Base-by-base conservation (phyloP, 768 basidiomycete genomes). In the Neoboletus brunneissimus region DNA sequence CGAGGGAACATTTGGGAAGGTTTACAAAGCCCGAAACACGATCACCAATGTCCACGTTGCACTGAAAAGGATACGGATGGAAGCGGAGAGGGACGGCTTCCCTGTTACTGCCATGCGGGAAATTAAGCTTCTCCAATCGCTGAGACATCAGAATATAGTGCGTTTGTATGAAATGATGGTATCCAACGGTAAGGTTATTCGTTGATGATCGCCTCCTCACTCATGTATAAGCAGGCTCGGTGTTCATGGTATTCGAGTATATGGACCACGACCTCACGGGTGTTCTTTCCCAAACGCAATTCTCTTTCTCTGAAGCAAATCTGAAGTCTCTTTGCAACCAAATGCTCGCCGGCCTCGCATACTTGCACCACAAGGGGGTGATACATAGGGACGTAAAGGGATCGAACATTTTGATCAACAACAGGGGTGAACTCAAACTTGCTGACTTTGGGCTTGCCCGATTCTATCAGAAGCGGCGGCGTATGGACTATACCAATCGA, bases 241-340 rank as follows among this genome's bases (percentile, higher is more conserved):
- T 97, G 41, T 96, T 93, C 74, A 99, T 99, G 97, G 96, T 99
- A 38, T 94, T 98, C 66, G 95, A 98, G 72, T 99, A 99, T 72
- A 91, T 97, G 91, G 94, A 99, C 65, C 96, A 98, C 69, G 97
- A 99, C 69, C 78, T 99, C 52, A 98, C 95, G 2, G 97, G 97
- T 4, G 81, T 98, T 49, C 79, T 99, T 27, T 91, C 93, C 3
- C 95, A 98, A 74, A 89, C 84, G 1, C 88, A 93, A 66, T 91
- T 98, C 64, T 77, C 69, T 38, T 98, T 99, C 69, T 81, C 84
- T 0, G 82, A 86, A 22, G 92, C 90, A 22, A 89, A 99, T 72
- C 79, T 98, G 41, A 99, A 99, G 78, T 97, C 95, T 0, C 82
- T 99, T 50, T 94, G 90, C 69, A 82, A 86, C 58, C 97, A 99